Evolutionary conservation across 345 rosid species (phyloP).

Genomic region (Citrus sinensis): DVS_A1.0 CM039163.1:47640001-47640500

Average conservation of each 20-base stretch:
- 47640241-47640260: conserved; percentile 45
- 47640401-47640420: conserved; percentile 52
- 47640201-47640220: conserved; percentile 57
- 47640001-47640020: conserved; percentile 48
- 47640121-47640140: conserved; percentile 44
- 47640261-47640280: conserved; percentile 47
- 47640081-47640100: conserved; percentile 54
- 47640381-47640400: conserved; percentile 59
- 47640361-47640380: conserved; percentile 53
- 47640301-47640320: conserved; percentile 47
- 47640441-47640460: neutral
- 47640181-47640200: conserved; percentile 54
- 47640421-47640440: conserved; percentile 21
- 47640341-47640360: conserved; percentile 55
- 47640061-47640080: conserved; percentile 45
- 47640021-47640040: conserved; percentile 35
- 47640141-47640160: conserved; percentile 58
- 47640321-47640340: conserved; percentile 46
- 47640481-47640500: neutral
- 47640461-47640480: neutral
- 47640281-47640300: conserved; percentile 49
- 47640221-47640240: conserved; percentile 56
- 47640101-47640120: conserved; percentile 46
- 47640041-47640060: conserved; percentile 39
- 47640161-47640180: conserved; percentile 51